Percentiles rank a stretch among this genome's conserved stretches.
Evolutionary conservation across 192 early-diverging fungal genomes (phyloP).

Genomic region (Podila minutissima): DNA sequence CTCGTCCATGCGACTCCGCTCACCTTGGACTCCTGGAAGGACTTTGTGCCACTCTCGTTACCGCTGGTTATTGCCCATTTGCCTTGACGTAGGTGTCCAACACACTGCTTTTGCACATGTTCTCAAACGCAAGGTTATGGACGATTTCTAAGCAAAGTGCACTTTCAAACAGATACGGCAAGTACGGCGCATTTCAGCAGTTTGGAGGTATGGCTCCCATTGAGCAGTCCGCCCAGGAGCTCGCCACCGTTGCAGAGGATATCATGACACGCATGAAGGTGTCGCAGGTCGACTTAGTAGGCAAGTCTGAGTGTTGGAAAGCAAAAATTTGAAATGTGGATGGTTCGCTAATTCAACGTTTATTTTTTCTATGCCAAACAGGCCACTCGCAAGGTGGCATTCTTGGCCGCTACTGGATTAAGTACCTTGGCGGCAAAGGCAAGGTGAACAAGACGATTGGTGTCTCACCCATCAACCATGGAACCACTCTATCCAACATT

Average conservation of each 20-base stretch:
- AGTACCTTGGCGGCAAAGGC: slow-evolving; percentile 30
- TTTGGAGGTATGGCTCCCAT: slow-evolving; percentile 22
- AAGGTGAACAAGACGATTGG: slow-evolving; percentile 41
- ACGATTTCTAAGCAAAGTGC: too few species aligned
- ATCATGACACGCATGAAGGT: slow-evolving; percentile 14
- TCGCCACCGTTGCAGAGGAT: slow-evolving; percentile 18
- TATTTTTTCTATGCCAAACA: too few species aligned
- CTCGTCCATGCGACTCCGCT: slow-evolving; percentile 33
- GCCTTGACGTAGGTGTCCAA: slow-evolving; percentile 8
- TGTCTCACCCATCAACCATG: slow-evolving; percentile 32
- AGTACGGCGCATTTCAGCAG: slow-evolving; percentile 11
- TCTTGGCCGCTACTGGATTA: slow-evolving; percentile 32
- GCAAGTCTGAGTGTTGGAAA: not conserved
- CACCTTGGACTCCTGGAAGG: slow-evolving; percentile 28
- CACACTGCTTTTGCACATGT: too few species aligned
- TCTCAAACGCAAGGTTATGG: too few species aligned
- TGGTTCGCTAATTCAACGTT: too few species aligned
- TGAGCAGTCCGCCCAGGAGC: slow-evolving; percentile 33
- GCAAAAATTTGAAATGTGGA: too few species aligned
- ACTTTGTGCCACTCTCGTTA: slow-evolving; percentile 6
- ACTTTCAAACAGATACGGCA: slow-evolving; percentile 8
- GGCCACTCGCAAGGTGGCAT: slow-evolving; percentile 38
- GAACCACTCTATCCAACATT: slow-evolving; percentile 27
- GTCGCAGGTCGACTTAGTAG: slow-evolving; percentile 36
- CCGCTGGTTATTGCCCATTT: slow-evolving; percentile 34